These are phyloP conservation scores for Cenchrus americanus DNA, from an alignment of 176 grass and related monocot genomes.

Conservation along the genomic window DNA sequence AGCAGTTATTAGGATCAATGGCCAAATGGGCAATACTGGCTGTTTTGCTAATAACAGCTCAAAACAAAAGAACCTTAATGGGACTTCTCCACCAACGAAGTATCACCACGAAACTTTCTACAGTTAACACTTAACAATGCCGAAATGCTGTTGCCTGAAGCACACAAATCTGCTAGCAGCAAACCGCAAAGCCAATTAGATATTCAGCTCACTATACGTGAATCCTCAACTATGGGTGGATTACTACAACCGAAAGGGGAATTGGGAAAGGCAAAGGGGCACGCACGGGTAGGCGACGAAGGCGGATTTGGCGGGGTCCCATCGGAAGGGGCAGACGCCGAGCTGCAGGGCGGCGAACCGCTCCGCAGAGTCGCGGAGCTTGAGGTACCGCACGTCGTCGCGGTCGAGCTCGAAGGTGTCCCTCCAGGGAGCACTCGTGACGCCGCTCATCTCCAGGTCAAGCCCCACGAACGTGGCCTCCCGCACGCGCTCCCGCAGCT, in stretches of 20 bases:
- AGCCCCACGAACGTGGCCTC: constrained; percentile 79
- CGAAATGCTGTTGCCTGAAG: background rate
- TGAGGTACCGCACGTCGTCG: constrained; percentile 83
- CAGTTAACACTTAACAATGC: background rate
- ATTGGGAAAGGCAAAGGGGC: background rate
- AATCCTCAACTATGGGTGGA: background rate
- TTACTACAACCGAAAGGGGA: background rate
- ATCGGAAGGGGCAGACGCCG: constrained; percentile 91
- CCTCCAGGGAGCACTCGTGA: constrained; percentile 78
- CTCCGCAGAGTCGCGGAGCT: constrained; percentile 72
- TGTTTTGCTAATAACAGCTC: background rate
- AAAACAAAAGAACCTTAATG: background rate
- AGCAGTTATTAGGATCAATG: background rate
- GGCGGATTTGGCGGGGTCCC: constrained; percentile 62
- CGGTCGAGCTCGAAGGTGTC: constrained; percentile 87
- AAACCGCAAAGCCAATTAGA: background rate
- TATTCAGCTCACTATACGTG: background rate
- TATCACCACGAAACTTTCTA: background rate
- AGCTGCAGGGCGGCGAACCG: constrained; percentile 80
- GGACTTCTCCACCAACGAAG: background rate
- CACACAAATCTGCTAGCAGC: background rate
- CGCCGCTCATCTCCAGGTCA: constrained; percentile 95
- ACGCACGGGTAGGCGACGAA: constrained; percentile 80
- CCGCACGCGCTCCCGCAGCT: constrained; percentile 56
- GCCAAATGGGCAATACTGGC: background rate